Evolutionary conservation across 202 grass and related monocot genomes (phyloP).

Genomic region (Panicum hallii): DNA sequence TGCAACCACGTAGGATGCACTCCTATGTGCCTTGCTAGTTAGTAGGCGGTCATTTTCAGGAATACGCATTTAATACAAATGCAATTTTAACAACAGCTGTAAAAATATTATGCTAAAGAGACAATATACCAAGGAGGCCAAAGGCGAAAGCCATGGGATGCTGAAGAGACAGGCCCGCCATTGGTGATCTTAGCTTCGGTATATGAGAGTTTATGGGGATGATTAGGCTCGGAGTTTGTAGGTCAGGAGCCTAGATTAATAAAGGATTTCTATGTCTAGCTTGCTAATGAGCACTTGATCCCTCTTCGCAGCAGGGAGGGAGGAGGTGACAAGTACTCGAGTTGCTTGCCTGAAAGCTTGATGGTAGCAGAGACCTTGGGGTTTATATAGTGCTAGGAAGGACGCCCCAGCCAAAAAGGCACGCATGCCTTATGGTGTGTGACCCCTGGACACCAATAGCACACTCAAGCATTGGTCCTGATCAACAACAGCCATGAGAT

Average conservation of each 20-base stretch:
- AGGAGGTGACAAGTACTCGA: neutral
- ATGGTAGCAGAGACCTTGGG: neutral
- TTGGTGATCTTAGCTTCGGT: conserved; percentile 1
- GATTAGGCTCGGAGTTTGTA: neutral
- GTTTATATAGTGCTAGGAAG: conserved; percentile 45
- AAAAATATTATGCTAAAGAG: neutral
- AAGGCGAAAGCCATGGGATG: conserved; percentile 84
- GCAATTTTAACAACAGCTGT: neutral
- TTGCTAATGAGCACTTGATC: neutral
- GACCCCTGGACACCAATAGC: conserved; percentile 21
- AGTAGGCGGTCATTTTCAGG: neutral
- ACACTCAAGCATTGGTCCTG: conserved; percentile 11
- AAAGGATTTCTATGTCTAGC: neutral
- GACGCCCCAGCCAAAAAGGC: conserved; percentile 25
- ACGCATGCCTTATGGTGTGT: conserved; percentile 18
- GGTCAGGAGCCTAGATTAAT: neutral
- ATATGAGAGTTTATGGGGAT: neutral
- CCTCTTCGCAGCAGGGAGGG: neutral
- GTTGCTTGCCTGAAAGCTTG: conserved; percentile 38
- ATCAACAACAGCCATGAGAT: conserved; percentile 18
- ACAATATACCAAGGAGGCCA: conserved; percentile 72
- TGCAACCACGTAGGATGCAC: neutral
- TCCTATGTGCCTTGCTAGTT: neutral
- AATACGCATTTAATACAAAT: neutral
- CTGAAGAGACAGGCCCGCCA: conserved; percentile 73